phyloP scores from a whole-genome alignment of 495 filamentous ascomycete species.

The Hypoxylon perforatum region DNA sequence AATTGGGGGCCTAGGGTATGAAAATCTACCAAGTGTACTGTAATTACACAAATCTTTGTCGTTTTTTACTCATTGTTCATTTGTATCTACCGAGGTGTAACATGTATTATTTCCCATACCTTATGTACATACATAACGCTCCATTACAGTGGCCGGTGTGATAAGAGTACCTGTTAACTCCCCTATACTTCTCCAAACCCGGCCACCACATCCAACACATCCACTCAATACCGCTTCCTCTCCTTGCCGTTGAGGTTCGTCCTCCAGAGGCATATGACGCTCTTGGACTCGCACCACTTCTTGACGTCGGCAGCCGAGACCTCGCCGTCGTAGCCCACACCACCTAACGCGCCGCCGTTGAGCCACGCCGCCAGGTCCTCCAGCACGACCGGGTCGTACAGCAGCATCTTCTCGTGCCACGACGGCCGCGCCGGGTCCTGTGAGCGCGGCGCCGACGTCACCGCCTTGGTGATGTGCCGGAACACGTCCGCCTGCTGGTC shows the following conservation, averaged over 20 bases:
- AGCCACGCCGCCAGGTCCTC: constrained; percentile 90
- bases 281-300: constrained; percentile 86
- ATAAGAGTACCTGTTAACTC: not conserved
- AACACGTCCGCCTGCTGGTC: constrained; percentile 61
- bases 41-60: no score
- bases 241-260: constrained; percentile 57
- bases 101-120: no score
- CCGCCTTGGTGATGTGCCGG: constrained; percentile 71
- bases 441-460: constrained; percentile 63
- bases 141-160: no score
- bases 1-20: no score
- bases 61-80: no score
- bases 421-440: constrained; percentile 63
- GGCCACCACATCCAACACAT: not conserved
- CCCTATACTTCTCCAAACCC: not conserved
- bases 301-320: constrained; percentile 69
- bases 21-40: no score
- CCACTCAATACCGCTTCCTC: constrained; percentile 59
- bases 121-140: no score
- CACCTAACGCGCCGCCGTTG: constrained; percentile 74
- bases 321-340: constrained; percentile 72
- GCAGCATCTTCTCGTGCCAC: constrained; percentile 91
- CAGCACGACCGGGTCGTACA: constrained; percentile 91
- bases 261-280: constrained; percentile 77
- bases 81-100: no score